Evolutionary conservation across 257 asterid genomes (phyloP), one percentile per base, ranked within the genome.

Genomic region (Plectranthus barbatus): DNA sequence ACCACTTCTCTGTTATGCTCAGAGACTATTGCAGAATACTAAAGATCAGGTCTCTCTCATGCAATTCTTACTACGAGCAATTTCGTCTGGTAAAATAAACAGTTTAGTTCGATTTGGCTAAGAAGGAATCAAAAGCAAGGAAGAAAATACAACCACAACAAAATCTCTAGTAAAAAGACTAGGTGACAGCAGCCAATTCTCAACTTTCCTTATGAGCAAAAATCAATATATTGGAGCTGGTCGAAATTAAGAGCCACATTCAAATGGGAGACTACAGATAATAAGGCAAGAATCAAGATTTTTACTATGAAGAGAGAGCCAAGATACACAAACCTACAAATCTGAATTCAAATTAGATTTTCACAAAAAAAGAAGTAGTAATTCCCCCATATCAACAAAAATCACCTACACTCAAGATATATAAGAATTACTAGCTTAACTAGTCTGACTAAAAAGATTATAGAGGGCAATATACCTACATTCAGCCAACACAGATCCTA

Each of bases 1-100:
- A 17, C 10, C 55, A 47, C 44, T 23, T 66, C 11, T 67, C 12
- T 44, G 64, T 48, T 42, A 13, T 9, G 42, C 65, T 44, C 64
- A 41, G 20, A 40, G 9, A 33, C 34, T 29, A 20, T 20, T 8
- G 66, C 47, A 1, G 58, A 20, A 36, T 23, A 34, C 33, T 29
- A 26, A 17, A 8, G 1, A 36, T 7, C 21, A 12, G 18, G 45
- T 36, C 23, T 34, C 46, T 34, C 23, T 24, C 12, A 4, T 29
- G 34, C 55, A n/a, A 56, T 10, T 37, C 46, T 64, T 31, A 57
- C 39, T 20, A 46, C 26, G 31, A 65, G 20, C 33, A 70, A 68
- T 65, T 74, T 72, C 65, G 69, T 40, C 9, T 18, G 26, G 40
- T 54, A 7, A 9, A 14, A 31, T 23, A n/a, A 50, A 24, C 34